phyloP scores from a whole-genome alignment of 176 grass and related monocot species.

The Carex littledalei region DNA sequence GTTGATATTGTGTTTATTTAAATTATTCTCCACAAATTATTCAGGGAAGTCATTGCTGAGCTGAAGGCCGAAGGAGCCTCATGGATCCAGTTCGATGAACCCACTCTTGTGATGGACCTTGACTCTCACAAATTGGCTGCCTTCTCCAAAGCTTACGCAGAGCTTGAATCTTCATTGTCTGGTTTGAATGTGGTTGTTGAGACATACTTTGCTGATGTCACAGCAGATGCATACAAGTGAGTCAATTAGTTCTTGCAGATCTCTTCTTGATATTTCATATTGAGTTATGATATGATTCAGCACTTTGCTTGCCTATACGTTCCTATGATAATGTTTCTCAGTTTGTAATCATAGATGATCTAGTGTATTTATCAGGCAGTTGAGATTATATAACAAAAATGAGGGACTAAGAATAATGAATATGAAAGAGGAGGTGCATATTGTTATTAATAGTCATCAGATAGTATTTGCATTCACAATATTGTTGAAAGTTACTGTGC shows the following conservation, averaged over 20 bases:
- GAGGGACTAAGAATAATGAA: not conserved
- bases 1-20: slow-evolving; percentile 24
- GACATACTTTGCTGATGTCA: slow-evolving; percentile 94
- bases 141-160: slow-evolving; percentile 62
- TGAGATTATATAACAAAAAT: slow-evolving; percentile 5
- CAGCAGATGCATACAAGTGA: slow-evolving; percentile 87
- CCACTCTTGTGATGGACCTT: slow-evolving; percentile 83
- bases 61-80: slow-evolving; percentile 86
- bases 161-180: slow-evolving; percentile 58
- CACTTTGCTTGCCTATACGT: not conserved
- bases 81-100: slow-evolving; percentile 98
- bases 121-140: slow-evolving; percentile 65
- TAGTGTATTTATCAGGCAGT: not conserved
- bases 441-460: not conserved
- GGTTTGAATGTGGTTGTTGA: slow-evolving; percentile 87
- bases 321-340: not conserved
- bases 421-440: not conserved
- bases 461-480: not conserved
- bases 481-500: not conserved
- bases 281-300: not conserved
- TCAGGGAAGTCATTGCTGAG: slow-evolving; percentile 83
- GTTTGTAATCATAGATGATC: not conserved
- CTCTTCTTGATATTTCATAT: not conserved
- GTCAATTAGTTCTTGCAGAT: not conserved
- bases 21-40: slow-evolving; percentile 16